Conservation (phyloP, 495 filamentous ascomycete species). For the Aspergillus avenaceus region DNA sequence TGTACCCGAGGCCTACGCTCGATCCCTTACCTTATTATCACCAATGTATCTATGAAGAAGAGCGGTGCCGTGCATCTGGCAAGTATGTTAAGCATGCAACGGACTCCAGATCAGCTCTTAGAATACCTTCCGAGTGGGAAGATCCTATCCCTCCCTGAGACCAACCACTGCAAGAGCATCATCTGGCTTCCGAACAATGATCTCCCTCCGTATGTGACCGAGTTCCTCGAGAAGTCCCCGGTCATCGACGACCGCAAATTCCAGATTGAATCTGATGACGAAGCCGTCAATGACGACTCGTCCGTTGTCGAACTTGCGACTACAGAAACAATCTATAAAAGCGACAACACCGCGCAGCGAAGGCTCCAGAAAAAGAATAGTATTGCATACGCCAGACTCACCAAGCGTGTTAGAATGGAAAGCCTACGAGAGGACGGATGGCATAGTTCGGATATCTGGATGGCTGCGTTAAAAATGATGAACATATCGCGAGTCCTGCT, state of each 20-base stretch:
- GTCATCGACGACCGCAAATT: slow-evolving; percentile 23
- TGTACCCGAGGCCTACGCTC: slow-evolving; percentile 42
- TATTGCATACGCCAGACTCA: slow-evolving; percentile 14
- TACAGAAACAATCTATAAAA: neutral
- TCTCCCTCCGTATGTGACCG: slow-evolving; percentile 22
- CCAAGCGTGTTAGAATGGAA: slow-evolving; percentile 23
- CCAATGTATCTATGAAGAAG: slow-evolving; percentile 31
- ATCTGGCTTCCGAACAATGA: slow-evolving; percentile 32
- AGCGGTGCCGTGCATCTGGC: slow-evolving; percentile 39
- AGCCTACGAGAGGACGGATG: slow-evolving; percentile 24
- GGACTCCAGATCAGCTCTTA: slow-evolving; percentile 37
- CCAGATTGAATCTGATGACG: slow-evolving; percentile 4
- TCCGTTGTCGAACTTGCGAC: neutral
- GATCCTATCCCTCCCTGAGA: slow-evolving; percentile 19
- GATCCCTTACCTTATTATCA: slow-evolving; percentile 41
- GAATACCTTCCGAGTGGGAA: slow-evolving; percentile 32
- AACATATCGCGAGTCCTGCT: slow-evolving; percentile 25
- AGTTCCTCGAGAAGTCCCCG: slow-evolving; percentile 53
- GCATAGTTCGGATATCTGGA: slow-evolving; percentile 28
- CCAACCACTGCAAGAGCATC: slow-evolving; percentile 25
- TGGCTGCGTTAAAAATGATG: slow-evolving; percentile 30
- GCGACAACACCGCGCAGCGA: slow-evolving; percentile 12
- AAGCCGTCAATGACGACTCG: slow-evolving; percentile 1
- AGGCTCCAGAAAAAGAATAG: slow-evolving; percentile 17
- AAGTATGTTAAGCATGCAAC: slow-evolving; percentile 39